These are phyloP conservation scores for Rhodotorula babjevae DNA, from an alignment of 768 basidiomycete species.

Conservation along the genomic window DNA sequence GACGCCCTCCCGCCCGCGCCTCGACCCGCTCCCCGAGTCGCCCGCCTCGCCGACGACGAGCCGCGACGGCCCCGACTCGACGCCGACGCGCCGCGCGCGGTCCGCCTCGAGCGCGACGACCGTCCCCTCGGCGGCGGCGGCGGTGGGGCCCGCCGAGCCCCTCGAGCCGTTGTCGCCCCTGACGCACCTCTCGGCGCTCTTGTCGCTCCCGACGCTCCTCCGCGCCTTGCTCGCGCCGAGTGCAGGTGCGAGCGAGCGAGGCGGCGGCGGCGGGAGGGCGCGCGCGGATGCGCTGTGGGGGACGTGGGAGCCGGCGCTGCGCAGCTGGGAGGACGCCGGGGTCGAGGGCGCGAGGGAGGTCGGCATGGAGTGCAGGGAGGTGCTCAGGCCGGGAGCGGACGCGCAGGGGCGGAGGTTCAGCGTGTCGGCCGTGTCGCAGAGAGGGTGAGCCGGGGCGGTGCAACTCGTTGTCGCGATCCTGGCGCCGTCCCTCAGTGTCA, in stretches of 20 bases:
- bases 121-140: background rate
- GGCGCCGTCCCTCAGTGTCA: too few species aligned
- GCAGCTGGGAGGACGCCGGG: slow-evolving; percentile 39
- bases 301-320: slow-evolving; percentile 39
- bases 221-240: slow-evolving; percentile 22
- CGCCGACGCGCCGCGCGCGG: background rate
- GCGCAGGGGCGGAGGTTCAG: background rate
- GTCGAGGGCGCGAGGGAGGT: slow-evolving; percentile 40
- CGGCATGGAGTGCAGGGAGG: slow-evolving; percentile 39
- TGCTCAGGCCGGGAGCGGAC: slow-evolving; percentile 11
- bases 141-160: background rate
- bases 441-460: too few species aligned
- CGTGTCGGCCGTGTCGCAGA: too few species aligned
- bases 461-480: too few species aligned
- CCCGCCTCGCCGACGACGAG: background rate
- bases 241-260: slow-evolving; percentile 12
- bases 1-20: background rate
- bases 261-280: background rate
- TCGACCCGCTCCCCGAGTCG: background rate
- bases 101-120: background rate
- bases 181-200: slow-evolving; percentile 26
- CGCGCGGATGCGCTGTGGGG: slow-evolving; percentile 35
- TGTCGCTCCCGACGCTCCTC: slow-evolving; percentile 24
- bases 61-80: background rate
- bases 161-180: slow-evolving; percentile 16